Evolutionary conservation across 768 basidiomycete genomes (phyloP).

Genomic region (Hortiboletus campestris): DNA sequence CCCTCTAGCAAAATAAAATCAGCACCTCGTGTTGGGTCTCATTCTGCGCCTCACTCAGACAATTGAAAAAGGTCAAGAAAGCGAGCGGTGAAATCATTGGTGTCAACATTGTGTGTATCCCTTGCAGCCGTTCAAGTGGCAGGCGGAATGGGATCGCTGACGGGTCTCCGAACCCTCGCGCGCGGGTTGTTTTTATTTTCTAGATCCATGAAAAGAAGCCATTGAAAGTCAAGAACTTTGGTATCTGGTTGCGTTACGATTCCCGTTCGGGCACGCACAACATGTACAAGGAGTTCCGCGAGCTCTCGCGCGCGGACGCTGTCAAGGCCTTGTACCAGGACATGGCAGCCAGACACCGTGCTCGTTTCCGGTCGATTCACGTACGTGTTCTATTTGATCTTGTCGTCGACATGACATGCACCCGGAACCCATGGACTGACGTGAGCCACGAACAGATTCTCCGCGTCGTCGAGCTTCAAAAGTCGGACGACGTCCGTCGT

Average conservation of each 20-base stretch:
- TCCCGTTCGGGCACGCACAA: conserved; percentile 99
- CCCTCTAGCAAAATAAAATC: neutral
- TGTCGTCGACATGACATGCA: neutral
- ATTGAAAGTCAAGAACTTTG: conserved; percentile 99
- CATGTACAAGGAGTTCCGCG: conserved; percentile 99
- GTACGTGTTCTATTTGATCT: conserved; percentile 44
- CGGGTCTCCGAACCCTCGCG: conserved; percentile 18
- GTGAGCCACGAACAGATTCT: conserved; percentile 64
- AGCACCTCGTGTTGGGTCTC: neutral
- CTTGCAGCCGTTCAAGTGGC: conserved; percentile 81
- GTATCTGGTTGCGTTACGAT: conserved; percentile 99
- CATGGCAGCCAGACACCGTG: conserved; percentile 99
- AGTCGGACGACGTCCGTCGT: conserved; percentile 87
- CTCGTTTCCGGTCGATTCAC: conserved; percentile 98
- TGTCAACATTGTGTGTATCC: conserved; percentile 91
- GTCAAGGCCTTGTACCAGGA: conserved; percentile 98
- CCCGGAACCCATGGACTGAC: neutral
- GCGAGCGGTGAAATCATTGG: conserved; percentile 99
- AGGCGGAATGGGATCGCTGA: conserved; percentile 74
- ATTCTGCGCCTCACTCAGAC: conserved; percentile 44
- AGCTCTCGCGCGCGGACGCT: conserved; percentile 90
- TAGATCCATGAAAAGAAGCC: conserved; percentile 99
- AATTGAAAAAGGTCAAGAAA: conserved; percentile 99
- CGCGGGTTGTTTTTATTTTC: conserved; percentile 22
- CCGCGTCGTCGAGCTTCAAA: conserved; percentile 94